A percentile compares a stretch with the other conserved stretches of the same genome.
phyloP scores from a whole-genome alignment of 2,329 filamentous ascomycete species.

The Berkeleyomyces basicola region DNA sequence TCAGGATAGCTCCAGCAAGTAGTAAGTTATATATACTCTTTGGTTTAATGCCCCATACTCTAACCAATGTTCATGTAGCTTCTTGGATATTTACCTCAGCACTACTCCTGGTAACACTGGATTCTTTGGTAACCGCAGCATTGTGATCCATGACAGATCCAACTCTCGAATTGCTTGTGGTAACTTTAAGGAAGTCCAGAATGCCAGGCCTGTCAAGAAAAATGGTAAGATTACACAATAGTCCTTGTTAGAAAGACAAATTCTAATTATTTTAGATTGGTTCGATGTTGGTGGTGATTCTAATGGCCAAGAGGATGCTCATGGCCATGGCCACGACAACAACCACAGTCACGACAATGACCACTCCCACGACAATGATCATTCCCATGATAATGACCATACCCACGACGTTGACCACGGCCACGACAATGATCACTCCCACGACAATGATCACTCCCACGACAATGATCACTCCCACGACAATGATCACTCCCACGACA shows the following conservation, averaged over 20 bases:
- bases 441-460: not conserved
- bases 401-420: not conserved
- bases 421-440: not conserved
- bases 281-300: not conserved
- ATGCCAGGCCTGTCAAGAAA: not conserved
- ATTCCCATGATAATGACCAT: not conserved
- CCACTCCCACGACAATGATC: not conserved
- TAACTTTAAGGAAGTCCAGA: slow-evolving; percentile 21
- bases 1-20: slow-evolving; percentile 19
- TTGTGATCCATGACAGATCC: slow-evolving; percentile 28
- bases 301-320: not conserved
- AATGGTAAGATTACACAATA: not conserved
- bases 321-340: not conserved
- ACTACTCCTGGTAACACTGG: slow-evolving; percentile 23
- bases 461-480: not conserved
- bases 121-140: slow-evolving; percentile 30
- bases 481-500: not conserved
- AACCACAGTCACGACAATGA: not conserved
- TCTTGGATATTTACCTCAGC: slow-evolving; percentile 27
- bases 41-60: not conserved
- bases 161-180: slow-evolving; percentile 27
- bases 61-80: slow-evolving; percentile 17
- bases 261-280: not conserved
- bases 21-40: slow-evolving; percentile 3
- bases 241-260: not conserved